These are phyloP conservation scores for Citrullus colocynthis DNA, from an alignment of 306 rosid species.

Conservation along the genomic window DNA sequence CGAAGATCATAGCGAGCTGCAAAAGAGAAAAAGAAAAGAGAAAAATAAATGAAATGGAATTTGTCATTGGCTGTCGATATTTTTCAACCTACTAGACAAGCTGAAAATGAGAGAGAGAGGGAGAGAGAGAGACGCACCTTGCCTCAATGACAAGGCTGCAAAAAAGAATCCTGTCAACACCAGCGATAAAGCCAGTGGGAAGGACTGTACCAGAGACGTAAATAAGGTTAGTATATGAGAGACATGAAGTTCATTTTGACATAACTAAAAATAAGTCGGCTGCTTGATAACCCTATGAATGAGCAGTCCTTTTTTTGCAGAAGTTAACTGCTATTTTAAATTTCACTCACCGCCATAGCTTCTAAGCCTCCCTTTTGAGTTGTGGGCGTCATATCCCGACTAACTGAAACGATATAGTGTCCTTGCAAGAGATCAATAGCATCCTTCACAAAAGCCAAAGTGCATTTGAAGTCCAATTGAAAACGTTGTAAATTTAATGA, in stretches of 20 bases:
- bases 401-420: constrained; percentile 77
- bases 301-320: background rate
- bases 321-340: background rate
- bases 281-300: background rate
- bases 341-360: constrained; percentile 79
- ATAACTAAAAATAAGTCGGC: background rate
- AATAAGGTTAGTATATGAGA: background rate
- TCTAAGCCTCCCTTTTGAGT: constrained; percentile 82
- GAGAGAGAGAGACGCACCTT: constrained; percentile 40
- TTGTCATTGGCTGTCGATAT: too few relatives aligned
- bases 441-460: constrained; percentile 42
- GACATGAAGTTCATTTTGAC: background rate
- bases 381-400: constrained; percentile 53
- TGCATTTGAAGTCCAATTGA: constrained; percentile 10
- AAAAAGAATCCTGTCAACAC: constrained; percentile 69
- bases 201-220: constrained; percentile 46
- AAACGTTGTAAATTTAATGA: background rate
- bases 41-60: background rate
- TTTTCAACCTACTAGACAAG: background rate
- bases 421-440: constrained; percentile 98
- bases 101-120: background rate
- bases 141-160: constrained; percentile 70
- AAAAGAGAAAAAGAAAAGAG: constrained; percentile 6
- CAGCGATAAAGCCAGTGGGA: constrained; percentile 67
- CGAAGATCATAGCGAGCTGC: constrained; percentile 67